Evolutionary conservation across 495 filamentous ascomycete species (phyloP), one percentile per base, ranked within the genome.

Genomic region (Hyaloscypha variabilis): DNA sequence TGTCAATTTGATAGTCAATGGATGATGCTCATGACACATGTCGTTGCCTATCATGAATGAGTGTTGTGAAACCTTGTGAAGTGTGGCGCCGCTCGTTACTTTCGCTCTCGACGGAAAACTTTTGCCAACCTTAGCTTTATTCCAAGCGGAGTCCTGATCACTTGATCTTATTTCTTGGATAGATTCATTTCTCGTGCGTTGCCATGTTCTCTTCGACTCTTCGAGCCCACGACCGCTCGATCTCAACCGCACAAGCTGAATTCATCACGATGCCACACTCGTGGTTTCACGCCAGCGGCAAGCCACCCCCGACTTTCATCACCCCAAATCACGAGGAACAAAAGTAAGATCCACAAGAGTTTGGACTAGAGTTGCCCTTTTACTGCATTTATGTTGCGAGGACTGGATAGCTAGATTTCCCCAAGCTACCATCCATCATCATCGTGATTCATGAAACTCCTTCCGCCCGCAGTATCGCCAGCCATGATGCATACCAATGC

Each of bases 371-470:
- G 19, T 17, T 46, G 39, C 19, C 39, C 39, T 54, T 54, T 54
- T 24, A 54, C 25, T 54, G 21, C 25, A 25, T 54, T 54, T 54
- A 54, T 54, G 25, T 25, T 54, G 21, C 19, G 51, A 54, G 51
- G 51, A 54, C 39, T 46, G 25, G 51, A 54, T 24, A 54, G 21
- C 51, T 13, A 54, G 21, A 13, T 34, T 34, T 13, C 31, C 31
- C 13, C 25, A 24, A 25, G 51, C 51, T 54, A 26, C 51, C 25
- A 25, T 54, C 51, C 51, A 54, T 54, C 51, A 54, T 54, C 51
- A 25, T 54, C 51, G 51, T 46, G 39, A 46, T 46, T 46, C 39
- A 46, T 46, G 39, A 46, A 46, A 46, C 19, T 17, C 39, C 11
- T 28, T 54, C 19, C 1, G 5, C 21, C 19, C 49, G 19, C 49